These are phyloP conservation scores for Mrakiaceae sp. DNA, from an alignment of 1,284 basidiomycete genomes.

Conservation along the genomic window DNA sequence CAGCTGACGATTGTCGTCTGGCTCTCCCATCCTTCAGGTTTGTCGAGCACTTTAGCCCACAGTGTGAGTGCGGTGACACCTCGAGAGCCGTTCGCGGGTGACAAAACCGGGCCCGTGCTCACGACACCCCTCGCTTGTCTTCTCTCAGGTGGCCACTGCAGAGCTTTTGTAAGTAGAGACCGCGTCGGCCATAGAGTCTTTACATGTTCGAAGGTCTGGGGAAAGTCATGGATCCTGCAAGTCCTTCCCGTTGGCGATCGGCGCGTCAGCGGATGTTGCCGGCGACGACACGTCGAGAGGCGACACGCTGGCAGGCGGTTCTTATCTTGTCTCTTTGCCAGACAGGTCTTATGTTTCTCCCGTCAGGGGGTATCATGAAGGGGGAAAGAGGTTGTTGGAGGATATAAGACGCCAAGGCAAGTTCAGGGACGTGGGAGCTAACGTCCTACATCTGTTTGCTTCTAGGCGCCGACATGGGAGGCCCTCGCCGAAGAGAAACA, in stretches of 20 bases:
- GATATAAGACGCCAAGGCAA: too few relatives aligned
- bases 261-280: too few relatives aligned
- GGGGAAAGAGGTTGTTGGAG: too few relatives aligned
- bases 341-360: too few relatives aligned
- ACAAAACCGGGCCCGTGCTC: not conserved
- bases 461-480: constrained; percentile 76
- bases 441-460: constrained; percentile 53
- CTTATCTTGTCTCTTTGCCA: too few relatives aligned
- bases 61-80: constrained; percentile 25
- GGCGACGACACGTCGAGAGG: too few relatives aligned
- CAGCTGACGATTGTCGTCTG: not conserved
- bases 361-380: too few relatives aligned
- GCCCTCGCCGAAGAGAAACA: constrained; percentile 50
- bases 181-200: too few relatives aligned
- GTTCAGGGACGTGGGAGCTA: constrained; percentile 46
- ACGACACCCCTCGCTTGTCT: not conserved
- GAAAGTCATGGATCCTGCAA: too few relatives aligned
- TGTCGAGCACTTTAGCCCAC: constrained; percentile 36
- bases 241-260: too few relatives aligned
- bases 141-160: constrained; percentile 31
- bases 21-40: constrained; percentile 24
- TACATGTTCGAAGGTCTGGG: too few relatives aligned
- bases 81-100: not conserved
- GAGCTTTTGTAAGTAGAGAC: constrained; percentile 28
- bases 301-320: too few relatives aligned